Conservation (phyloP, 1,284 basidiomycete species). For the Pseudozyma hubeiensis region DNA sequence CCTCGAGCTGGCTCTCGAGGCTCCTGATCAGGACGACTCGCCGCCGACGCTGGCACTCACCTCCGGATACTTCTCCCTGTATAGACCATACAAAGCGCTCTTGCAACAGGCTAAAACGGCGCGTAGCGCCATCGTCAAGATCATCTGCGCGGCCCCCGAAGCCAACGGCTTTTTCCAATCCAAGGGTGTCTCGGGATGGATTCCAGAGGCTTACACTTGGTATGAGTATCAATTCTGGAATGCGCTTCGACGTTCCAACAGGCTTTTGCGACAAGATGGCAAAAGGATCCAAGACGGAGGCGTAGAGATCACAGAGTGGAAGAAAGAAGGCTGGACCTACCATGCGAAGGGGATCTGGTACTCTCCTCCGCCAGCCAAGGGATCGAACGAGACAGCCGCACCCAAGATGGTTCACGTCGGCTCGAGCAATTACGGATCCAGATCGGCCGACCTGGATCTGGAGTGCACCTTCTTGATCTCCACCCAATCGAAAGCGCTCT, state of each 20-base stretch:
- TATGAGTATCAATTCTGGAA: slow-evolving; percentile 86
- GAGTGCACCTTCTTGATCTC: slow-evolving; percentile 90
- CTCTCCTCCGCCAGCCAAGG: slow-evolving; percentile 11
- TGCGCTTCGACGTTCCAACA: slow-evolving; percentile 70
- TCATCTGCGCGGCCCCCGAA: slow-evolving; percentile 88
- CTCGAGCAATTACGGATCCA: slow-evolving; percentile 93
- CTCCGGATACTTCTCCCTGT: slow-evolving; percentile 93
- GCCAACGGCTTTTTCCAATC: slow-evolving; percentile 92
- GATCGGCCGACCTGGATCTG: slow-evolving; percentile 89
- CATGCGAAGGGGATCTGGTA: slow-evolving; percentile 84
- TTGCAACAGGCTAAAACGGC: slow-evolving; percentile 52
- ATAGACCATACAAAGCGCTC: slow-evolving; percentile 75
- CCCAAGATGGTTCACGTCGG: slow-evolving; percentile 81
- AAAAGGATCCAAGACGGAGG: slow-evolving; percentile 37
- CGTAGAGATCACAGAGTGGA: slow-evolving; percentile 87
- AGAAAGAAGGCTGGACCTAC: slow-evolving; percentile 93
- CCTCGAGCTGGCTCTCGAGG: slow-evolving; percentile 17
- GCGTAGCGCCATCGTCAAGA: slow-evolving; percentile 54
- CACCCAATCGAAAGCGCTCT: slow-evolving; percentile 69
- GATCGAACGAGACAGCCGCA: neutral
- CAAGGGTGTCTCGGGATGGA: slow-evolving; percentile 85
- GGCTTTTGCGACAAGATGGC: slow-evolving; percentile 64
- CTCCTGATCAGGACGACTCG: neutral
- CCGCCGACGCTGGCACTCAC: slow-evolving; percentile 71
- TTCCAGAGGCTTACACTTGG: slow-evolving; percentile 93